phyloP scores from a whole-genome alignment of 805 yeast species.

The Candida rishiriensis region DNA sequence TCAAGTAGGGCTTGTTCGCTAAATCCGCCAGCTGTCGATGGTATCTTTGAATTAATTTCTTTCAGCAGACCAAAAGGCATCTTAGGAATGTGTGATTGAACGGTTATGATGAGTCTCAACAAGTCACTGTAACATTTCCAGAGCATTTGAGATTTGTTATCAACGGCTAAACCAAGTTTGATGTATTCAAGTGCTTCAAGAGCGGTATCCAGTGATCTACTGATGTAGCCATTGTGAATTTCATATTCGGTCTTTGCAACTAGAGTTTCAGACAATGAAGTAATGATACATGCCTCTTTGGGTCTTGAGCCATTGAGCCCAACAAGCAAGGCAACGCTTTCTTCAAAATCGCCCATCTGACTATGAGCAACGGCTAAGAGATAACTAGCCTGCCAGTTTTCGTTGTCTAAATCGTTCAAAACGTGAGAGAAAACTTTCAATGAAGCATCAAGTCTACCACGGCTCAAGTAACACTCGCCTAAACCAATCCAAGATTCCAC shows the following conservation, averaged over 20 bases:
- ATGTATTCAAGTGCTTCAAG: slow-evolving; percentile 33
- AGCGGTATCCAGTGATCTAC: slow-evolving; percentile 54
- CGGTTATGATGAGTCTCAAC: slow-evolving; percentile 45
- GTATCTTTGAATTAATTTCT: slow-evolving; percentile 25
- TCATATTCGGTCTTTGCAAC: slow-evolving; percentile 50
- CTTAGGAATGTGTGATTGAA: slow-evolving; percentile 47
- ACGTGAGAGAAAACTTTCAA: slow-evolving; percentile 75
- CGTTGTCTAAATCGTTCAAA: slow-evolving; percentile 40
- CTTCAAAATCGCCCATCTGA: slow-evolving; percentile 60
- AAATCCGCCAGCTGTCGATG: slow-evolving; percentile 4
- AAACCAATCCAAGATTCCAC: slow-evolving; percentile 85
- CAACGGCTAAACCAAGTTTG: slow-evolving; percentile 9
- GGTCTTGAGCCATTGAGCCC: slow-evolving; percentile 34
- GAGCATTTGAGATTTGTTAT: slow-evolving; percentile 41
- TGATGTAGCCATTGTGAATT: slow-evolving; percentile 56
- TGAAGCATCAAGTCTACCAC: slow-evolving; percentile 87
- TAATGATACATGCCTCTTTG: slow-evolving; percentile 44
- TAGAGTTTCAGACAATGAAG: slow-evolving; percentile 53
- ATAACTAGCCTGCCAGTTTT: slow-evolving; percentile 59
- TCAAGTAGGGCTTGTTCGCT: background rate
- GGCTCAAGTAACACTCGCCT: slow-evolving; percentile 89
- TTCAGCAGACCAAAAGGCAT: slow-evolving; percentile 43
- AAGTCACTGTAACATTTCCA: slow-evolving; percentile 68
- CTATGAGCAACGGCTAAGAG: slow-evolving; percentile 63
- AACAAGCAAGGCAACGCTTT: slow-evolving; percentile 47